Evolutionary conservation across 352 stramenopile species (phyloP).

Genomic region (Globisporangium radiosum): DNA sequence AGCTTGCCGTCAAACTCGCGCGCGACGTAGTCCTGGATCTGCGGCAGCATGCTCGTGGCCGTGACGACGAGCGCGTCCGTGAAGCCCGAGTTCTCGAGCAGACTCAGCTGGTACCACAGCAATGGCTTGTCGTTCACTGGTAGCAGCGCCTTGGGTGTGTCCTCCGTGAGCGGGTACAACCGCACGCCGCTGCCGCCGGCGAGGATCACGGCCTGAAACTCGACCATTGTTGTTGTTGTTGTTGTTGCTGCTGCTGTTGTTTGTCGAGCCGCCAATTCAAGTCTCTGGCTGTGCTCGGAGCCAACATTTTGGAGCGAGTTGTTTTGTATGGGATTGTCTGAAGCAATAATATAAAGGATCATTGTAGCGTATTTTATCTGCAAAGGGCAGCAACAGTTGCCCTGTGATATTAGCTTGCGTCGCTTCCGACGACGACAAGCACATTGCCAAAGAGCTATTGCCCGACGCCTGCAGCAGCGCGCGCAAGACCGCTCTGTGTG

Average conservation of each 20-base stretch:
- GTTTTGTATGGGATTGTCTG: not conserved
- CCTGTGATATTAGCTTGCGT: too few species aligned
- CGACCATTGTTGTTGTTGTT: constrained; percentile 32
- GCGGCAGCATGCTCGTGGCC: constrained; percentile 41
- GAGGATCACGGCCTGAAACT: constrained; percentile 83
- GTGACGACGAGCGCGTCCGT: constrained; percentile 70
- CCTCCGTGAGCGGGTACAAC: constrained; percentile 72
- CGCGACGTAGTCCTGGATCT: constrained; percentile 73
- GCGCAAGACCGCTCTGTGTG: too few species aligned
- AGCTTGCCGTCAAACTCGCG: constrained; percentile 80
- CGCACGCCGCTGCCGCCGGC: constrained; percentile 73
- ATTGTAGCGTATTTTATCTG: too few species aligned
- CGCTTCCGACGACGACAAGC: too few species aligned
- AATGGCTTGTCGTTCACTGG: constrained; percentile 56
- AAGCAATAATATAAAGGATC: too few species aligned
- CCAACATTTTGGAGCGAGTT: not conserved
- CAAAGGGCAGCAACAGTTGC: too few species aligned
- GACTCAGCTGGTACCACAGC: constrained; percentile 76
- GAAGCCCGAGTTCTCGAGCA: constrained; percentile 79
- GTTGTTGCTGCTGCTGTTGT: not conserved
- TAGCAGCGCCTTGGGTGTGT: constrained; percentile 69
- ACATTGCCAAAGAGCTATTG: too few species aligned
- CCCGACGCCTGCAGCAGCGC: too few species aligned
- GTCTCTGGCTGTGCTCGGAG: not conserved
- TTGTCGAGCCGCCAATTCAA: not conserved